phyloP scores from a whole-genome alignment of 2,329 filamentous ascomycete species.

The Acephala macrosclerotiorum region DNA sequence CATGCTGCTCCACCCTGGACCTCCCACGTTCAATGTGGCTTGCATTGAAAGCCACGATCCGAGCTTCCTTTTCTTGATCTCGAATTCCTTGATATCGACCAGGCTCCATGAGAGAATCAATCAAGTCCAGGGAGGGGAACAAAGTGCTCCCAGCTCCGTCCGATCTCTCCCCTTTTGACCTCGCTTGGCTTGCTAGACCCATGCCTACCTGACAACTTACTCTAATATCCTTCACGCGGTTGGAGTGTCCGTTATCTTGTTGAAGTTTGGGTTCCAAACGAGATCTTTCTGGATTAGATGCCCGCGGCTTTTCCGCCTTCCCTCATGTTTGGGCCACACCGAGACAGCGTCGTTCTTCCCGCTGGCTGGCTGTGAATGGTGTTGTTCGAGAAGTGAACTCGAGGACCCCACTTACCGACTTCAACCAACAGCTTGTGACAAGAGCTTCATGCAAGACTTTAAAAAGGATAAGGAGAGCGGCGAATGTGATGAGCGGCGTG shows the following conservation, averaged over 20 bases:
- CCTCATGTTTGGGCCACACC: not conserved
- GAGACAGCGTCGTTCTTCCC: not conserved
- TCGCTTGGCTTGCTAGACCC: not conserved
- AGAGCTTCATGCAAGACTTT: not conserved
- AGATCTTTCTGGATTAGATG: not conserved
- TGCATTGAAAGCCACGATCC: not conserved
- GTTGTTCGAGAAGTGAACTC: not conserved
- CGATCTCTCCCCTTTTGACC: not conserved
- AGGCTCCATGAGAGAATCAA: not conserved
- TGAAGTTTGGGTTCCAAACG: not conserved
- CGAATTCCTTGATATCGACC: not conserved
- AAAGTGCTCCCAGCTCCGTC: not conserved
- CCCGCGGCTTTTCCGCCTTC: not conserved
- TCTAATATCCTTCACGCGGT: not conserved
- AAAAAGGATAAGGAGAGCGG: not conserved
- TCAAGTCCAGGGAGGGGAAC: not conserved
- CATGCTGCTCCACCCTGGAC: not conserved
- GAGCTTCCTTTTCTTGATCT: slow-evolving; percentile 7
- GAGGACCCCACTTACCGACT: not conserved
- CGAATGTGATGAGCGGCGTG: no score
- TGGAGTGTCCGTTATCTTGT: not conserved
- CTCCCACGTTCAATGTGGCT: not conserved
- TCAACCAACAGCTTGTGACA: not conserved
- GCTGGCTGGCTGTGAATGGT: not conserved
- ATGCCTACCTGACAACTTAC: not conserved